phyloP scores from a whole-genome alignment of 1,139 yeast species.

The Scheffersomyces segobiensis region DNA sequence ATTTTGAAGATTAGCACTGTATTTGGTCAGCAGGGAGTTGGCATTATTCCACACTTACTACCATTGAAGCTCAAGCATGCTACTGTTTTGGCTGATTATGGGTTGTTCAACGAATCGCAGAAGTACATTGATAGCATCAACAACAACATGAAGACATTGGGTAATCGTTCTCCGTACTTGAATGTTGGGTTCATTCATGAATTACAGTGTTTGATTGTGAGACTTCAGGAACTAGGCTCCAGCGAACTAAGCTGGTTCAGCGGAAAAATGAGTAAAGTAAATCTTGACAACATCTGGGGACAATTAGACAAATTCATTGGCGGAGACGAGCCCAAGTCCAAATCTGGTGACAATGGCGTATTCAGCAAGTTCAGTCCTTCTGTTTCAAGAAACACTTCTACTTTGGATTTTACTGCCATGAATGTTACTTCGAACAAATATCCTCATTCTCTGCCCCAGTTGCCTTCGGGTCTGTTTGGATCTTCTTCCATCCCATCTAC shows the following conservation, averaged over 20 bases:
- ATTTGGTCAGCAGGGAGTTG: constrained; percentile 22
- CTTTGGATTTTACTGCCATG: constrained; percentile 38
- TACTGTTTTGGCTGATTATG: constrained; percentile 62
- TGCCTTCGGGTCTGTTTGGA: not conserved
- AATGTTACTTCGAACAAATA: not conserved
- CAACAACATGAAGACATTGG: constrained; percentile 37
- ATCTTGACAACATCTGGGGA: constrained; percentile 84
- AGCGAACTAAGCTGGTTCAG: constrained; percentile 60
- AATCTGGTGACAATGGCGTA: constrained; percentile 51
- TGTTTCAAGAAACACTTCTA: constrained; percentile 55
- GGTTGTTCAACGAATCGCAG: constrained; percentile 56
- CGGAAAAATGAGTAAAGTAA: constrained; percentile 68
- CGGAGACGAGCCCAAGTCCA: constrained; percentile 64
- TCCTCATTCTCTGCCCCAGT: not conserved
- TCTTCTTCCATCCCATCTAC: not conserved
- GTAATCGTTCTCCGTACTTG: constrained; percentile 39
- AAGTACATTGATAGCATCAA: constrained; percentile 57
- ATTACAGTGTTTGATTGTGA: constrained; percentile 40
- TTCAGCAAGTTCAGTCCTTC: constrained; percentile 76
- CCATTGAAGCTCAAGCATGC: constrained; percentile 65
- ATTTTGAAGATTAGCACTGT: constrained; percentile 30
- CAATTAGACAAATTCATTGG: constrained; percentile 88
- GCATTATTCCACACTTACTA: constrained; percentile 49
- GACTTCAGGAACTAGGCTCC: constrained; percentile 46
- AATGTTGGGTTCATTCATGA: constrained; percentile 37